These are phyloP conservation scores for Mucor plumbeus DNA, from an alignment of 371 early-diverging fungal species.

Conservation along the genomic window DNA sequence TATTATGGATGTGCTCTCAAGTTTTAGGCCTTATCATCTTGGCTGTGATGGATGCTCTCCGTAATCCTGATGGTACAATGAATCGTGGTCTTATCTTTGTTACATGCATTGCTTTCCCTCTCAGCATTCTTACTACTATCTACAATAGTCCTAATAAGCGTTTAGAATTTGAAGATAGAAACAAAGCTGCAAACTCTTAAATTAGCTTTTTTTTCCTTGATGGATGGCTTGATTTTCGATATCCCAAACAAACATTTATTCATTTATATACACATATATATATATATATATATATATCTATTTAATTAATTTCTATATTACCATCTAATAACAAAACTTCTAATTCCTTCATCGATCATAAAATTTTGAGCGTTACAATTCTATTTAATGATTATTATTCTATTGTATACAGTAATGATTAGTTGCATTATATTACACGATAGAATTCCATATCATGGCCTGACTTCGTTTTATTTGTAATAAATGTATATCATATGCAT, in stretches of 20 bases:
- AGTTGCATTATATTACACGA: not conserved
- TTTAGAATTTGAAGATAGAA: slow-evolving; percentile 38
- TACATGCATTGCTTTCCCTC: slow-evolving; percentile 37
- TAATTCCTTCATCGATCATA: not conserved
- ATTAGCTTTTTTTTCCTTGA: not conserved
- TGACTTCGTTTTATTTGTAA: not conserved
- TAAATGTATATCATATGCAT: not conserved
- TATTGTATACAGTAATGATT: too few relatives aligned
- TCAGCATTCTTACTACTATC: slow-evolving; percentile 29
- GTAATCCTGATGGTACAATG: slow-evolving; percentile 39
- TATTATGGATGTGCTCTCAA: slow-evolving; percentile 49
- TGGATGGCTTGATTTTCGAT: not conserved
- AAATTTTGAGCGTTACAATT: not conserved
- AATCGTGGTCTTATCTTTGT: slow-evolving; percentile 40
- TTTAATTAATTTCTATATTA: not conserved
- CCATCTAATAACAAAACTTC: not conserved
- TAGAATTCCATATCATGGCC: not conserved
- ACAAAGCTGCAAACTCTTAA: slow-evolving; percentile 5
- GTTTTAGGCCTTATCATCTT: slow-evolving; percentile 42
- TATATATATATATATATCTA: too few relatives aligned
- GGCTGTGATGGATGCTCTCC: slow-evolving; percentile 42
- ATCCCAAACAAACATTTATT: not conserved
- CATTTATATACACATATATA: not conserved
- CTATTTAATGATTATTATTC: not conserved
- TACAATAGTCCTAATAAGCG: slow-evolving; percentile 50